Percentiles rank a stretch among this genome's conserved stretches.
Evolutionary conservation across 2,329 filamentous ascomycete genomes (phyloP).

Genomic region (Beauveria rudraprayagi): DNA sequence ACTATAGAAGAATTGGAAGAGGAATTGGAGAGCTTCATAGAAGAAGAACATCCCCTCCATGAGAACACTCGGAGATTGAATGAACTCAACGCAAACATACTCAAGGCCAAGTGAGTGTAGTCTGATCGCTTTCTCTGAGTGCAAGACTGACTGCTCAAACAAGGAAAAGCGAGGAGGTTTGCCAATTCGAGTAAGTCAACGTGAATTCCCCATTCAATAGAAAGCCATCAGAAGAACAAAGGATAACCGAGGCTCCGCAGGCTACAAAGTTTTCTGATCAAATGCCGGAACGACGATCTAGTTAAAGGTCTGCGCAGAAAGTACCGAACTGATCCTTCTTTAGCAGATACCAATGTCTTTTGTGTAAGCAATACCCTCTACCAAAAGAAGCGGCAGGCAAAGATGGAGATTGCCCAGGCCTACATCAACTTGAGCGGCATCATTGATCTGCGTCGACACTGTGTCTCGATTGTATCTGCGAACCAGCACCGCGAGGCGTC

Average conservation of each 20-base stretch:
- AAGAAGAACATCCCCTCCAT: neutral
- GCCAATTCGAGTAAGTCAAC: constrained; percentile 20
- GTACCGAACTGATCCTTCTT: constrained; percentile 21
- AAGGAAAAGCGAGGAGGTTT: neutral
- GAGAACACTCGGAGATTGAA: neutral
- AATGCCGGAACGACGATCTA: constrained; percentile 30
- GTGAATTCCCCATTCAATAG: neutral
- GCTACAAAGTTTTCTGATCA: constrained; percentile 20
- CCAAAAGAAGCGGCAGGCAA: constrained; percentile 26
- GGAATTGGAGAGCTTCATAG: neutral
- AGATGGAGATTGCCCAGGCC: constrained; percentile 19
- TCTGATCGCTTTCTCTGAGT: no score
- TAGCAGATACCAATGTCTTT: constrained; percentile 27
- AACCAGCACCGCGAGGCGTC: constrained; percentile 29
- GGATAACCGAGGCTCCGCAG: constrained; percentile 24
- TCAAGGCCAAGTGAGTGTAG: neutral
- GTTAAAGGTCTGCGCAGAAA: constrained; percentile 18
- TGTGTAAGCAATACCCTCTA: constrained; percentile 38
- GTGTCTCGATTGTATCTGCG: constrained; percentile 36
- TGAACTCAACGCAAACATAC: neutral
- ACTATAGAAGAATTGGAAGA: constrained; percentile 4
- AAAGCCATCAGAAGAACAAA: neutral
- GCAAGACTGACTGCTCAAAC: neutral
- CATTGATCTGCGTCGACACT: constrained; percentile 31
- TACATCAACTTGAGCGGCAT: constrained; percentile 36